Evolutionary conservation across 1,139 yeast genomes (phyloP), one percentile per base, ranked within the genome.

Genomic region (Debaryomyces udenii): DNA sequence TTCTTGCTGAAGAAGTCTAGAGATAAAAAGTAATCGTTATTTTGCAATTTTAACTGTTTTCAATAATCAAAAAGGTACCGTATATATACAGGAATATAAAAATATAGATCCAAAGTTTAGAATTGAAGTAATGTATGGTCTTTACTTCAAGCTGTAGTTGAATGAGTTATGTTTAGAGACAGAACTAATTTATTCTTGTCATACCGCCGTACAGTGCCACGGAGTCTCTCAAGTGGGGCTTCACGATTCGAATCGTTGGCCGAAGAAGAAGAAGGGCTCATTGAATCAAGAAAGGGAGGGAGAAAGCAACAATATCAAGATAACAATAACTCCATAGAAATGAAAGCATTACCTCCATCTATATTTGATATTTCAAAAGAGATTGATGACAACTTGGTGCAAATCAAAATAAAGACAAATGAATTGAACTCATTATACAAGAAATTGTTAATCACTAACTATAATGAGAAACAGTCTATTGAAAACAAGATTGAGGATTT

Each of bases 391-490:
- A 67, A 78, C 44, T 62, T 91, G 32, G 60, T 50, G 1, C 68
- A 68, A 15, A 74, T 86, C 41, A 74, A 76, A 43, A 49, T 55
- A 31, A 67, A 81, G 53, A 75, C 83, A 47, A 69, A 72, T 45
- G 78, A 75, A 44, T 70, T 93, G 52, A 83, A 81, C 41, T 74
- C 77, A 27, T 62, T 89, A 37, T 94, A 94, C 60, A 84, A 86
- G 59, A 86, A 84, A 62, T 86, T 91, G 50, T 74, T 93, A 22
- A 76, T 93, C 36, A 96, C 96, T 2, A 93, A 93, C 30, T 87
- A 90, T 56, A 83, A 78, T 49, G 97, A 91, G 58, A 76, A 87
- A 48, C 75, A 81, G 2, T 72, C 74, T 16, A 82, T 81, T 49
- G 88, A 84, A 48, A 78, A 75, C 45, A 62, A 65, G 42, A 89